Evolutionary conservation across 1,284 basidiomycete genomes (phyloP).

Genomic region (Heterobasidion occidentale): DNA sequence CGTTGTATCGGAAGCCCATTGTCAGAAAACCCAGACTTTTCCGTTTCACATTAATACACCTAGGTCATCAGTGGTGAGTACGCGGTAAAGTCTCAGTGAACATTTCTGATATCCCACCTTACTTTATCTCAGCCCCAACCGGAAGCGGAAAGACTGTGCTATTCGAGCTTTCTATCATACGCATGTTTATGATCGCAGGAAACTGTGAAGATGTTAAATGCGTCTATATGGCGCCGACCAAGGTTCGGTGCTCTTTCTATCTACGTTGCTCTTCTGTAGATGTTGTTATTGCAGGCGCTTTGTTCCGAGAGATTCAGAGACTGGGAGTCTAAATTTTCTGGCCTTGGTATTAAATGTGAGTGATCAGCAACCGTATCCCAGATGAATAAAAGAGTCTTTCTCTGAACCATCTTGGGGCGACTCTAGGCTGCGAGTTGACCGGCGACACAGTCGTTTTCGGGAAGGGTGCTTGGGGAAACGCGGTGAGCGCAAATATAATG

Average conservation of each 20-base stretch:
- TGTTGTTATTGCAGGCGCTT: slow-evolving; percentile 51
- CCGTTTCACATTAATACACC: not conserved
- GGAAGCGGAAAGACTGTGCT: slow-evolving; percentile 91
- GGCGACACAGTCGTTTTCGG: slow-evolving; percentile 75
- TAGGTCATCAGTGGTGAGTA: slow-evolving; percentile 70
- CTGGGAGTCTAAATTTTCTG: slow-evolving; percentile 77
- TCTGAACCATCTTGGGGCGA: not conserved
- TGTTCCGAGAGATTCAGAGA: slow-evolving; percentile 82
- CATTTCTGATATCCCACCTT: not conserved
- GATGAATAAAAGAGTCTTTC: not conserved
- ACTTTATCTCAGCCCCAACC: slow-evolving; percentile 63
- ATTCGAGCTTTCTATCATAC: slow-evolving; percentile 88
- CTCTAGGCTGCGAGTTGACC: slow-evolving; percentile 79
- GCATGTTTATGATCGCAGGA: slow-evolving; percentile 50
- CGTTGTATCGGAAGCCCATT: slow-evolving; percentile 6
- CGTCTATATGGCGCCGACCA: slow-evolving; percentile 93
- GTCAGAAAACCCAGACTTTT: too few species aligned
- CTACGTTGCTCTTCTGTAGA: not conserved
- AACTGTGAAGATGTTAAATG: slow-evolving; percentile 47
- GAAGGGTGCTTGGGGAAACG: slow-evolving; percentile 60
- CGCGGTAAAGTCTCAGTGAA: not conserved
- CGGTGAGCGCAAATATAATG: slow-evolving; percentile 73
- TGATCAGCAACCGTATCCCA: not conserved
- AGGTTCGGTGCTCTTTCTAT: slow-evolving; percentile 37
- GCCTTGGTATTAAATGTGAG: slow-evolving; percentile 69